Percentiles rank a stretch among this genome's conserved stretches.
Evolutionary conservation across 805 yeast genomes (phyloP).

Genomic region (Saturnispora silvae): DNA sequence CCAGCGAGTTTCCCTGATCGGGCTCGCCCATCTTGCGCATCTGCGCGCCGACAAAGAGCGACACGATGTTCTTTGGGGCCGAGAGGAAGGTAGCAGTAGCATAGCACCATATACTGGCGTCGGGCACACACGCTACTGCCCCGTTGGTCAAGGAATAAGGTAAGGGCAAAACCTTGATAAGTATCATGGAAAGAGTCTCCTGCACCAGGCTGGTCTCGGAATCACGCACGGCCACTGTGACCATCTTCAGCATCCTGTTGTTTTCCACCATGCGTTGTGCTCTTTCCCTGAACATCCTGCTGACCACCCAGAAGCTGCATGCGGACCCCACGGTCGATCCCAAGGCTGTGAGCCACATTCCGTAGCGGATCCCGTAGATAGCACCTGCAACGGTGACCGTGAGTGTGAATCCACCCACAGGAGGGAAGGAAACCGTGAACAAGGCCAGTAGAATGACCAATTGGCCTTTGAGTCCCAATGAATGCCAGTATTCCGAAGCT

Average conservation of each 20-base stretch:
- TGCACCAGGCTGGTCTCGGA: constrained; percentile 31
- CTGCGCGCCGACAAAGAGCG: constrained; percentile 68
- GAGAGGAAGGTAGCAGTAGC: constrained; percentile 62
- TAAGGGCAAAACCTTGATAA: constrained; percentile 79
- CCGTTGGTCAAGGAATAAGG: constrained; percentile 92
- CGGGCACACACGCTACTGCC: constrained; percentile 81
- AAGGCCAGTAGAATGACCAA: constrained; percentile 41
- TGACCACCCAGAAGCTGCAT: constrained; percentile 58
- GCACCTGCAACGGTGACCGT: constrained; percentile 63
- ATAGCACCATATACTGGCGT: constrained; percentile 51
- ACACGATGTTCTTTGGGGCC: constrained; percentile 73
- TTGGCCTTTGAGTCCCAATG: constrained; percentile 18
- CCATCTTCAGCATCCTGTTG: constrained; percentile 60
- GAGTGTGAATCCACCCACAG: constrained; percentile 72
- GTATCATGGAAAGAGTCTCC: constrained; percentile 52
- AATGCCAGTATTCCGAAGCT: constrained; percentile 35
- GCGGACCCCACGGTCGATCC: constrained; percentile 69
- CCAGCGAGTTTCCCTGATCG: constrained; percentile 34
- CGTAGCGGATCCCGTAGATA: constrained; percentile 79
- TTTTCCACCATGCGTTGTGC: constrained; percentile 51
- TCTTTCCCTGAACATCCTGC: constrained; percentile 42
- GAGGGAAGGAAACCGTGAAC: constrained; percentile 77
- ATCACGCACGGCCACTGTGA: constrained; percentile 64
- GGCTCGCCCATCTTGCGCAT: constrained; percentile 57
- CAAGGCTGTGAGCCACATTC: constrained; percentile 53